Evolutionary conservation across 2,329 filamentous ascomycete species (phyloP).

Genomic region (Hirsutella rhossiliensis): DNA sequence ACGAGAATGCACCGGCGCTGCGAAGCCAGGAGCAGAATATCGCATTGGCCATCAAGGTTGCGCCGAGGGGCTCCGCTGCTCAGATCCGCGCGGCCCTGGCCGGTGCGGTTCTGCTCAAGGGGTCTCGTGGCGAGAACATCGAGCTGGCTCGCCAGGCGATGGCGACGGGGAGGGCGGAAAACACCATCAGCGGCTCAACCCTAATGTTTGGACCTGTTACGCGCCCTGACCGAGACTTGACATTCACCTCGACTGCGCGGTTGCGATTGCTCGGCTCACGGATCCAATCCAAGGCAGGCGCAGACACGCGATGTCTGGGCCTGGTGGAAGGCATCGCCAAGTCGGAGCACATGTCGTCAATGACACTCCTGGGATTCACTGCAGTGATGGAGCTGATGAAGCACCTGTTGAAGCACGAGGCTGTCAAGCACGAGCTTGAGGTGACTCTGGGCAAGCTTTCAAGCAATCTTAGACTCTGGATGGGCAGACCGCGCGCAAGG

Average conservation of each 20-base stretch:
- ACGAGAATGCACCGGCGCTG: slow-evolving; percentile 26
- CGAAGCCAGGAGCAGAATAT: slow-evolving; percentile 32
- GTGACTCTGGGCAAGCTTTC: slow-evolving; percentile 43
- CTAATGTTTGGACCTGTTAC: slow-evolving; percentile 34
- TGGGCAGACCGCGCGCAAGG: slow-evolving; percentile 38
- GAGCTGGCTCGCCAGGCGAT: slow-evolving; percentile 42
- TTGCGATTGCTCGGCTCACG: slow-evolving; percentile 46
- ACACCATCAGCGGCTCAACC: slow-evolving; percentile 12
- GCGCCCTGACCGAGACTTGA: slow-evolving; percentile 36
- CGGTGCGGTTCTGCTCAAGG: slow-evolving; percentile 41
- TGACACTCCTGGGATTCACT: slow-evolving; percentile 48
- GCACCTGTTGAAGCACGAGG: slow-evolving; percentile 32
- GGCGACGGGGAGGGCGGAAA: slow-evolving; percentile 15
- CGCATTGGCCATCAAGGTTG: slow-evolving; percentile 56
- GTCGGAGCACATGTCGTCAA: slow-evolving; percentile 25
- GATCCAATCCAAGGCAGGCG: slow-evolving; percentile 18
- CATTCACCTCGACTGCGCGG: slow-evolving; percentile 48
- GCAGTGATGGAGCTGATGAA: slow-evolving; percentile 48
- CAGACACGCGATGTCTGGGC: slow-evolving; percentile 28
- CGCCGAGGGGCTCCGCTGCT: slow-evolving; percentile 68
- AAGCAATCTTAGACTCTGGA: slow-evolving; percentile 47
- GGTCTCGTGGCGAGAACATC: slow-evolving; percentile 43
- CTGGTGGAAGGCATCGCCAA: slow-evolving; percentile 38
- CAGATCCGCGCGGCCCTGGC: slow-evolving; percentile 48
- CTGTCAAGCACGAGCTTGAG: slow-evolving; percentile 33